These are phyloP conservation scores for Cadophora luteo-olivacea DNA, from an alignment of 2,329 filamentous ascomycete species.

Conservation along the genomic window DNA sequence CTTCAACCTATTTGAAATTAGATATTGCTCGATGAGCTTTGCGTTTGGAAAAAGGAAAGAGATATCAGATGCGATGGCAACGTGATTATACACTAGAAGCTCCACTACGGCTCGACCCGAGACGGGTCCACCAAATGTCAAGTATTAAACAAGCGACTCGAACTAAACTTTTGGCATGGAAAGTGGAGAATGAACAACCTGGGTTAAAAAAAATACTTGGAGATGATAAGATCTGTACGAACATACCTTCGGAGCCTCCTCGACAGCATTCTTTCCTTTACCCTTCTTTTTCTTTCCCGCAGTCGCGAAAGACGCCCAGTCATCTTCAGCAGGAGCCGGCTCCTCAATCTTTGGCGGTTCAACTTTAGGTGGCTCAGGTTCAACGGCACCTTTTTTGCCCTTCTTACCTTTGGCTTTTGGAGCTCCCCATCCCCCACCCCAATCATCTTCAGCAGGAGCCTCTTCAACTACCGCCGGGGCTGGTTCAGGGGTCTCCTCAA, in stretches of 20 bases:
- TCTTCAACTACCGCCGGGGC: slow-evolving; percentile 39
- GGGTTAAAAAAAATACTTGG: too few species aligned
- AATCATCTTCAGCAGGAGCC: slow-evolving; percentile 50
- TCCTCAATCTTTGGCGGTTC: slow-evolving; percentile 40
- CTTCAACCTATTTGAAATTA: slow-evolving; percentile 35
- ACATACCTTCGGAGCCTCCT: slow-evolving; percentile 40
- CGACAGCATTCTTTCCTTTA: slow-evolving; percentile 39
- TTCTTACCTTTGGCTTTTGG: slow-evolving; percentile 58
- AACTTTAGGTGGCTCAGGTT: slow-evolving; percentile 41
- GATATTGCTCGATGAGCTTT: not conserved
- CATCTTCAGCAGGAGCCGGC: slow-evolving; percentile 35
- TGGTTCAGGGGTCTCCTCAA: slow-evolving; percentile 38
- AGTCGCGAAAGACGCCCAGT: slow-evolving; percentile 41
- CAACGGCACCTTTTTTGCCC: slow-evolving; percentile 38
- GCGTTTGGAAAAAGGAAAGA: not conserved
- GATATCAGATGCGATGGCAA: not conserved
- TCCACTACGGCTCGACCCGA: slow-evolving; percentile 54
- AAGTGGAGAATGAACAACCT: slow-evolving; percentile 4
- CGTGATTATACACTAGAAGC: slow-evolving; percentile 7
- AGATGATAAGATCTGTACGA: not conserved
- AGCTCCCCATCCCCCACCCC: slow-evolving; percentile 56
- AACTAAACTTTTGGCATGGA: slow-evolving; percentile 2
- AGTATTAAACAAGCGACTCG: slow-evolving; percentile 35
- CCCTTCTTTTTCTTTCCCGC: slow-evolving; percentile 53
- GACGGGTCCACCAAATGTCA: slow-evolving; percentile 38